Conservation (phyloP, 768 basidiomycete genomes). For the Kwoniella sp. region DNA sequence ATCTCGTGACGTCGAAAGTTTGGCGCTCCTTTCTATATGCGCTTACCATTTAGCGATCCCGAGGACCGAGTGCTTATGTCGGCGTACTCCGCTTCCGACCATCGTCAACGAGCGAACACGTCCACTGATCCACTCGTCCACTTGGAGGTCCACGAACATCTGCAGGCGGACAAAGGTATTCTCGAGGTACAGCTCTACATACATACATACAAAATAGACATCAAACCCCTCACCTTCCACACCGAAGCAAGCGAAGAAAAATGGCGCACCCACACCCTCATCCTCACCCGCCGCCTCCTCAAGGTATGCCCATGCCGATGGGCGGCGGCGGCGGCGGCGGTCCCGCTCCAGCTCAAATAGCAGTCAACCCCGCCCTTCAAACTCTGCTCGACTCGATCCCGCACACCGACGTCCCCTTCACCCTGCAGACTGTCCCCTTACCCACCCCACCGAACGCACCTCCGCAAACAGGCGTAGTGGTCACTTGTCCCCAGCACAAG, state of each 20-base stretch:
- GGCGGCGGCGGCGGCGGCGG: constrained; percentile 3
- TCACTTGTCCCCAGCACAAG: constrained; percentile 69
- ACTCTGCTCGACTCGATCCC: constrained; percentile 50
- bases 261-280: constrained; percentile 23
- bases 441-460: constrained; percentile 35
- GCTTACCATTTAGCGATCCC: too few species aligned
- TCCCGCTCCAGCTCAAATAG: constrained; percentile 28
- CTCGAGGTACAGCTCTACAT: background rate
- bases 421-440: constrained; percentile 31
- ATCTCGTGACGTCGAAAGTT: background rate
- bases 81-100: background rate
- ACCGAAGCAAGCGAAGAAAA: too few species aligned
- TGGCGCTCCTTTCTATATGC: background rate
- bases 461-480: constrained; percentile 57
- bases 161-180: constrained; percentile 1
- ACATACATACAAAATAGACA: background rate
- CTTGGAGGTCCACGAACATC: too few species aligned
- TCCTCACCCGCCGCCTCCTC: constrained; percentile 18
- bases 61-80: too few species aligned
- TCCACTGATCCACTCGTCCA: too few species aligned
- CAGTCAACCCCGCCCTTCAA: constrained; percentile 42
- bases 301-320: background rate
- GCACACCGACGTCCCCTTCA: constrained; percentile 37
- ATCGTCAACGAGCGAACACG: constrained; percentile 9
- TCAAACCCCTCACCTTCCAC: too few species aligned